Evolutionary conservation across 768 basidiomycete species (phyloP).

Genomic region (Cantharellus anzutake): DNA sequence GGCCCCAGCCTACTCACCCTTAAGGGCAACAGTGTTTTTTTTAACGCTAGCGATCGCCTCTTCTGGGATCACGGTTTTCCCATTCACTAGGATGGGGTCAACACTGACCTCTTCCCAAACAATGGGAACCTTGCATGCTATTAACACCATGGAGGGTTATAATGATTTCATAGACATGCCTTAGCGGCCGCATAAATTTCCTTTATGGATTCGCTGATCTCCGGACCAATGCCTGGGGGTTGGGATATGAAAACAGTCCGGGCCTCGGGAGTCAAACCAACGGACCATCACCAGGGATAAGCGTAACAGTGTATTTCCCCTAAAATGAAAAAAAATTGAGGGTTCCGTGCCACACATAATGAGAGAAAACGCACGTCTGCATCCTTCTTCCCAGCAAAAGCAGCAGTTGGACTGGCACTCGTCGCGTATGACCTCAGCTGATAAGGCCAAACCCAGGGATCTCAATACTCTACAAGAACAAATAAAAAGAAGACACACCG

Average conservation of each 20-base stretch:
- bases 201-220: slow-evolving; percentile 93
- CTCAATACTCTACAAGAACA: background rate
- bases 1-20: slow-evolving; percentile 36
- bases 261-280: slow-evolving; percentile 3
- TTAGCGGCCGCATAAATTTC: slow-evolving; percentile 79
- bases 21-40: slow-evolving; percentile 94
- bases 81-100: slow-evolving; percentile 78
- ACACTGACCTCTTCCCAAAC: slow-evolving; percentile 99
- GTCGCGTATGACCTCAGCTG: background rate
- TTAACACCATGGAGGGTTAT: background rate
- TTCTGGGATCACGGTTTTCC: slow-evolving; percentile 95
- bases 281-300: slow-evolving; percentile 92
- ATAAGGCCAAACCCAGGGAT: background rate
- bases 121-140: slow-evolving; percentile 64
- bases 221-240: slow-evolving; percentile 80
- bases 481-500: background rate
- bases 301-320: slow-evolving; percentile 93
- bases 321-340: slow-evolving; percentile 16
- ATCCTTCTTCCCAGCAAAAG: slow-evolving; percentile 79
- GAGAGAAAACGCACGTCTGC: slow-evolving; percentile 42
- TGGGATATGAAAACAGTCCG: slow-evolving; percentile 7
- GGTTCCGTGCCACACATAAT: background rate
- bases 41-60: slow-evolving; percentile 77
- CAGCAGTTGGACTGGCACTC: slow-evolving; percentile 61
- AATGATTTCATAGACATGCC: slow-evolving; percentile 14